Conservation (phyloP, 805 yeast genomes). For the Clavispora phyllophila region DNA sequence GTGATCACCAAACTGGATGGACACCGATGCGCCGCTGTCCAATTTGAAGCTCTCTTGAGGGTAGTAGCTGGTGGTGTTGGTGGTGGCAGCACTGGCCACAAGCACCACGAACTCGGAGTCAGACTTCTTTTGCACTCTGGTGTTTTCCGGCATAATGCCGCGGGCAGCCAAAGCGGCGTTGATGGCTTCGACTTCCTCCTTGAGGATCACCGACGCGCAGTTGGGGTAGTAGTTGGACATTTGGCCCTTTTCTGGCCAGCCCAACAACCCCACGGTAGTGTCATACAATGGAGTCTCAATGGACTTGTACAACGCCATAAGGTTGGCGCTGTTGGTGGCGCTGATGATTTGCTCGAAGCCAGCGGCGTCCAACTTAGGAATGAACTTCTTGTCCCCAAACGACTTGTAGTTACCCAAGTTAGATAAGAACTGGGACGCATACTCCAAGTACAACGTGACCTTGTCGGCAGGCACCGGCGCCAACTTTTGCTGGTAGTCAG, state of each 20-base stretch:
- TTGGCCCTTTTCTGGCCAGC: slow-evolving; percentile 76
- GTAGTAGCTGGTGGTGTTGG: slow-evolving; percentile 46
- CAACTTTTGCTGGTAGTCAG: slow-evolving; percentile 35
- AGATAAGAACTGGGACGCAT: slow-evolving; percentile 67
- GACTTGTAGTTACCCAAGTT: slow-evolving; percentile 80
- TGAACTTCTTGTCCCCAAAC: slow-evolving; percentile 83
- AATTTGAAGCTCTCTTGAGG: slow-evolving; percentile 38
- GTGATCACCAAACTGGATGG: slow-evolving; percentile 76
- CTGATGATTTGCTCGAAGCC: slow-evolving; percentile 47
- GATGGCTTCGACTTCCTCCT: slow-evolving; percentile 60
- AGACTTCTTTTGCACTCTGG: slow-evolving; percentile 59
- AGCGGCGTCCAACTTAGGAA: slow-evolving; percentile 53
- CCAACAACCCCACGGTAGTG: slow-evolving; percentile 50
- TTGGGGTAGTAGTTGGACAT: slow-evolving; percentile 68
- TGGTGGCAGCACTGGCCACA: slow-evolving; percentile 61
- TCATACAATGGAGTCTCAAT: slow-evolving; percentile 49
- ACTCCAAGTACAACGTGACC: slow-evolving; percentile 54
- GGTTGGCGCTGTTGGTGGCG: slow-evolving; percentile 32
- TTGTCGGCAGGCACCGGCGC: slow-evolving; percentile 28
- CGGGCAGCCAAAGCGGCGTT: slow-evolving; percentile 59
- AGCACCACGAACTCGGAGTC: slow-evolving; percentile 49
- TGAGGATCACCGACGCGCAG: slow-evolving; percentile 34
- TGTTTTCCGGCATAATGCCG: slow-evolving; percentile 73
- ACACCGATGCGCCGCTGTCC: slow-evolving; percentile 38
- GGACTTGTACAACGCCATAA: slow-evolving; percentile 33